Evolutionary conservation across 2,329 filamentous ascomycete genomes (phyloP).

Genomic region (Rutstroemia sp.): DNA sequence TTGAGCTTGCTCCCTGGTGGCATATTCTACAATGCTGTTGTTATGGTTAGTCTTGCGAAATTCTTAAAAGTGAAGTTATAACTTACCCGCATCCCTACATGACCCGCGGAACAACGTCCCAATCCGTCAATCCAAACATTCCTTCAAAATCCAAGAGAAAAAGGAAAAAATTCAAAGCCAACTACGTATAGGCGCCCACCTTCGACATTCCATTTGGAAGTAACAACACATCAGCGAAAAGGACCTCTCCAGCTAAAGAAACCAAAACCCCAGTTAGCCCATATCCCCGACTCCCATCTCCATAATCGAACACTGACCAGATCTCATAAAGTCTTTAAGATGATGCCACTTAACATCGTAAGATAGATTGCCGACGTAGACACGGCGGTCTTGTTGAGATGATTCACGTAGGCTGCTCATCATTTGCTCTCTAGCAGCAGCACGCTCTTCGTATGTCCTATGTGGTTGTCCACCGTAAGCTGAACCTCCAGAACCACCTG

Average conservation of each 20-base stretch:
- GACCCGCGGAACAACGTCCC: conserved; percentile 80
- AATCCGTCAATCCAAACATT: conserved; percentile 98
- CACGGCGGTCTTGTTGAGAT: conserved; percentile 96
- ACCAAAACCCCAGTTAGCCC: conserved; percentile 31
- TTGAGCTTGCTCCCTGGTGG: conserved; percentile 97
- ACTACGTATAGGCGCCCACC: conserved; percentile 93
- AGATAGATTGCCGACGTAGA: conserved; percentile 97
- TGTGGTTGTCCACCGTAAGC: conserved; percentile 59
- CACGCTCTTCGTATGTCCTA: conserved; percentile 78
- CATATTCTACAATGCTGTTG: conserved; percentile 98
- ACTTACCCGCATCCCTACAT: conserved; percentile 99
- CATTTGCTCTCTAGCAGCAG: conserved; percentile 84
- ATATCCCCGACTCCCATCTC: conserved; percentile 25
- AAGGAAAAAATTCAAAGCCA: conserved; percentile 58
- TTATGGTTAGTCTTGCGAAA: not conserved
- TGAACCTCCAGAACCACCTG: conserved; percentile 58
- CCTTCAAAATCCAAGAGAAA: conserved; percentile 58
- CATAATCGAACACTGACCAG: conserved; percentile 59
- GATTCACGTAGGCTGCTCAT: conserved; percentile 90
- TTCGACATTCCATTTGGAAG: conserved; percentile 99
- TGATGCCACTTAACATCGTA: conserved; percentile 99
- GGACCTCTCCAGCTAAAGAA: conserved; percentile 84
- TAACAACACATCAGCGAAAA: conserved; percentile 98
- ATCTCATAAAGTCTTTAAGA: conserved; percentile 99
- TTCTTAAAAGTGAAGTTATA: not conserved